phyloP scores from a whole-genome alignment of 768 basidiomycete genomes.

The Chlorophyllum brunneum region DNA sequence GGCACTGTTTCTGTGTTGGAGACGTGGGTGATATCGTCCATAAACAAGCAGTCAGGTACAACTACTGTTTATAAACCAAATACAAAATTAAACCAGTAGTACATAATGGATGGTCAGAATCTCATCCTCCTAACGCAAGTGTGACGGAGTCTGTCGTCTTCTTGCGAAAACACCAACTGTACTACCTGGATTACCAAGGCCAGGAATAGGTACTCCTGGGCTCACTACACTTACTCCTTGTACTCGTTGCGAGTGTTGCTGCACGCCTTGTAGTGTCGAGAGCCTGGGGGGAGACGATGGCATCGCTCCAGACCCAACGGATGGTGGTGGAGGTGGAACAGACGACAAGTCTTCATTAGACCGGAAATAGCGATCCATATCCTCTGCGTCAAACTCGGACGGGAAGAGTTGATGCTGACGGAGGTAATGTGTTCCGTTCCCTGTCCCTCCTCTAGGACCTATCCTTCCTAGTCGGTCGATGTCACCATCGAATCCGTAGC shows the following conservation, averaged over 20 bases:
- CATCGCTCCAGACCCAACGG: background rate
- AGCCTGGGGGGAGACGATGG: background rate
- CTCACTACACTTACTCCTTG: background rate
- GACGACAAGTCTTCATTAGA: conserved; percentile 19
- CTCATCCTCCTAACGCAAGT: too few species aligned
- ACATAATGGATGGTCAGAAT: too few species aligned
- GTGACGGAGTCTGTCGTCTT: too few species aligned
- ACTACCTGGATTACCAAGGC: background rate
- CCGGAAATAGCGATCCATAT: conserved; percentile 76
- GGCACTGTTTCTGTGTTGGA: too few species aligned
- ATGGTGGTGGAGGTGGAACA: background rate
- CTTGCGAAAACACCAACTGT: background rate
- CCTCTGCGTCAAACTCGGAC: conserved; percentile 57
- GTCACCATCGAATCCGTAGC: background rate
- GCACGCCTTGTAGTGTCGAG: background rate
- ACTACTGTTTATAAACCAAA: too few species aligned
- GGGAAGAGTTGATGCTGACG: conserved; percentile 24
- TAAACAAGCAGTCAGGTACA: too few species aligned
- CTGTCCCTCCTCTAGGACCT: conserved; percentile 1
- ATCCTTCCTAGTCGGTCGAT: background rate
- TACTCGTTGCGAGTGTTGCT: background rate
- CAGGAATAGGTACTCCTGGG: background rate
- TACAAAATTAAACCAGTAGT: too few species aligned
- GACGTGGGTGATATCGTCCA: too few species aligned
- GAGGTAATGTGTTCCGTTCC: conserved; percentile 10